These are phyloP conservation scores for Globisporangium apiculatum DNA, from an alignment of 352 stramenopile species.

Conservation along the genomic window DNA sequence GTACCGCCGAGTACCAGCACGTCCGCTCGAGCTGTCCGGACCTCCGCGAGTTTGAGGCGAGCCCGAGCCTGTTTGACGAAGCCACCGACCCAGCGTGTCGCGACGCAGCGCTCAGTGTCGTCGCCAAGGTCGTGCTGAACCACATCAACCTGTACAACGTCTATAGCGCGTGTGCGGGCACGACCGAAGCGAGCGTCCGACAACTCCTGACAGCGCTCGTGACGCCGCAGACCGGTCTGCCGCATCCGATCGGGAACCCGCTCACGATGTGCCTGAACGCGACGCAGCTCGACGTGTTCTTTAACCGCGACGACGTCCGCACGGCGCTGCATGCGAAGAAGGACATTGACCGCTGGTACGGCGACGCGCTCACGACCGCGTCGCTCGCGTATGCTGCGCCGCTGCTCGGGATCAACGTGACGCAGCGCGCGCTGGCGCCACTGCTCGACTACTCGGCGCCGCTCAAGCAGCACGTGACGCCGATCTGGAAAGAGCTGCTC, in stretches of 20 bases:
- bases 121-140: conserved; percentile 27
- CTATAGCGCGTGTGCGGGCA: conserved; percentile 45
- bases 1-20: conserved; percentile 51
- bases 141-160: conserved; percentile 69
- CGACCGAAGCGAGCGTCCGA: conserved; percentile 35
- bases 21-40: conserved; percentile 42
- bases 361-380: conserved; percentile 36
- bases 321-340: conserved; percentile 70
- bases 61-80: conserved; percentile 11
- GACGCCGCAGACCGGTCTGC: conserved; percentile 27
- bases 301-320: conserved; percentile 61
- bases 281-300: conserved; percentile 54
- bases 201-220: conserved; percentile 37
- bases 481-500: conserved; percentile 53
- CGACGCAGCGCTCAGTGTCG: conserved; percentile 18
- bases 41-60: conserved; percentile 40
- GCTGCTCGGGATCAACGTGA: conserved; percentile 27
- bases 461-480: conserved; percentile 38
- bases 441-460: conserved; percentile 47
- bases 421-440: conserved; percentile 22
- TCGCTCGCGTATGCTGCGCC: conserved; percentile 25
- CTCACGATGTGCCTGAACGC: conserved; percentile 62
- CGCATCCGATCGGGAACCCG: conserved; percentile 66
- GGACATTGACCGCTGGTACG: conserved; percentile 32
- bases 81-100: conserved; percentile 19